Percentiles rank a stretch among this genome's conserved stretches.
These are phyloP conservation scores for Trichoderma sp. DNA, from an alignment of 2,329 filamentous ascomycete species.

Conservation along the genomic window DNA sequence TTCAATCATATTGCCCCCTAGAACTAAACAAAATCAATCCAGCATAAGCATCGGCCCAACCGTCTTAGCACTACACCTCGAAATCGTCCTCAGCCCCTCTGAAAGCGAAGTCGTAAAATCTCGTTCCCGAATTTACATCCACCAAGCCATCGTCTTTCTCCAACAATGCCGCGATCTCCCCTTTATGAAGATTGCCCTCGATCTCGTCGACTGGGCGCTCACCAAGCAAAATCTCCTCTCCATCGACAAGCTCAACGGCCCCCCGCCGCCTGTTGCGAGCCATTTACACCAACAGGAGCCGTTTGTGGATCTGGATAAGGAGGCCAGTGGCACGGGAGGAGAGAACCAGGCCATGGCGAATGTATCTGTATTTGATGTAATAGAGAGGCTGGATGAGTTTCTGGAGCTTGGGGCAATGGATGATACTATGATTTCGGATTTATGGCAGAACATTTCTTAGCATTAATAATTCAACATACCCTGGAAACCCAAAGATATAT, in stretches of 20 bases:
- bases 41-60: conserved; percentile 1
- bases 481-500: not conserved
- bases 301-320: not conserved
- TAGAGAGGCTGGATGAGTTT: not conserved
- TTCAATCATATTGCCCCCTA: not conserved
- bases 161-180: not conserved
- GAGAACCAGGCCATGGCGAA: not conserved
- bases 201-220: not conserved
- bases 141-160: conserved; percentile 5
- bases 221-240: not conserved
- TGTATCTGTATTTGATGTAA: not conserved
- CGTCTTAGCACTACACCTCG: not conserved
- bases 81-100: not conserved
- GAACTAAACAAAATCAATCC: not conserved
- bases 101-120: not conserved
- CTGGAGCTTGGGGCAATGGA: not conserved
- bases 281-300: not conserved
- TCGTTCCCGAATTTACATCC: not conserved
- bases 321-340: not conserved
- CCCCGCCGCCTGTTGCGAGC: not conserved
- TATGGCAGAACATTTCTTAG: not conserved
- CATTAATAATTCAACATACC: not conserved
- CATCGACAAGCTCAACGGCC: not conserved
- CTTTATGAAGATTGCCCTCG: not conserved
- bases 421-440: not conserved